A percentile compares a stretch with the other conserved stretches of the same genome.
Conservation (phyloP, 1,284 basidiomycete genomes). For the Coniferiporia sulphurascens region DNA sequence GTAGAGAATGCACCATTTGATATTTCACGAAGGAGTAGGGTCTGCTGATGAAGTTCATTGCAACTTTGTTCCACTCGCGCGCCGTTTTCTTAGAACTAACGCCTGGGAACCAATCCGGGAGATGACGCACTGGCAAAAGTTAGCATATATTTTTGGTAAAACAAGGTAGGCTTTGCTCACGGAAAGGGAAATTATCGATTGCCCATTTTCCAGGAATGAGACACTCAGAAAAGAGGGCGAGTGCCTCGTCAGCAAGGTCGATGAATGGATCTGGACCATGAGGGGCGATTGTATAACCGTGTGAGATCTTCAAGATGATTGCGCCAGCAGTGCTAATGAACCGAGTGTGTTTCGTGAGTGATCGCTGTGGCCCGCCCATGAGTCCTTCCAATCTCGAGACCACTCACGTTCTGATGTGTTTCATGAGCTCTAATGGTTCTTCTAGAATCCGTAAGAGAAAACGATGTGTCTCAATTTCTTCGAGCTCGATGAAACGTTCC, state of each 20-base stretch:
- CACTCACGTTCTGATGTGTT: slow-evolving; percentile 13
- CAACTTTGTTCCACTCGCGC: neutral
- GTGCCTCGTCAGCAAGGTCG: slow-evolving; percentile 10
- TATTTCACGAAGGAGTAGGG: slow-evolving; percentile 15
- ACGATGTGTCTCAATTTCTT: slow-evolving; percentile 13
- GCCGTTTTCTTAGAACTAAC: slow-evolving; percentile 8
- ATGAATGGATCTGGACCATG: slow-evolving; percentile 9
- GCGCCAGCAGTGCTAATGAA: slow-evolving; percentile 11
- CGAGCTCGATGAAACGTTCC: slow-evolving; percentile 3
- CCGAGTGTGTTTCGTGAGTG: neutral
- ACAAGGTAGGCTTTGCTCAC: neutral
- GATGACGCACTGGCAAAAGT: neutral
- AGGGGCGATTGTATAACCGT: slow-evolving; percentile 18
- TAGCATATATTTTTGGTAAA: neutral
- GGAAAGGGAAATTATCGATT: slow-evolving; percentile 15
- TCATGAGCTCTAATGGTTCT: neutral
- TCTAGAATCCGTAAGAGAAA: slow-evolving; percentile 12
- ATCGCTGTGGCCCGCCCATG: no score
- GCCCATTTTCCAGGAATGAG: slow-evolving; percentile 16
- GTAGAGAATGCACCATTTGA: neutral
- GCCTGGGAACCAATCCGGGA: slow-evolving; percentile 18
- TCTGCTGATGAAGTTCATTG: slow-evolving; percentile 14
- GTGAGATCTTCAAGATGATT: slow-evolving; percentile 17
- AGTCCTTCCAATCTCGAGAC: neutral
- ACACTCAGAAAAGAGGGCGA: slow-evolving; percentile 13